Percentiles rank a stretch among this genome's conserved stretches.
Evolutionary conservation across 768 basidiomycete genomes (phyloP).

Genomic region (Rhodocollybia butyracea): DNA sequence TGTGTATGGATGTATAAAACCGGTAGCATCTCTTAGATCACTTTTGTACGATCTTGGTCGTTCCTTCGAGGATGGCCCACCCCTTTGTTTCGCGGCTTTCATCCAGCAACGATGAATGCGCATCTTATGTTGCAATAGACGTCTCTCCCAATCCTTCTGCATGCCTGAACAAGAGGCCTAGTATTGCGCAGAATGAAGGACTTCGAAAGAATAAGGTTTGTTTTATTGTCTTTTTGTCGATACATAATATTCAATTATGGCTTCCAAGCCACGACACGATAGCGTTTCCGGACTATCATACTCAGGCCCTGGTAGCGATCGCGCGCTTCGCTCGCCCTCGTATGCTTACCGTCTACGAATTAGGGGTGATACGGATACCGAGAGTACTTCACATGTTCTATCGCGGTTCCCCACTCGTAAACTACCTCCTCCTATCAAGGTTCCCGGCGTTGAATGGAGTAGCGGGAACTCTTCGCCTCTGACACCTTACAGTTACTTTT

Average conservation of each 20-base stretch:
- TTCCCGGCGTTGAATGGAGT: neutral
- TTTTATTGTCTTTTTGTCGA: conserved; percentile 2
- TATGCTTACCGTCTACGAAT: neutral
- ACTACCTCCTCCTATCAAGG: neutral
- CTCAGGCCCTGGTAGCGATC: neutral
- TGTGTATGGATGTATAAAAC: conserved; percentile 40
- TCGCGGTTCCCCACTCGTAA: conserved; percentile 3
- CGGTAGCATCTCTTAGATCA: conserved; percentile 11
- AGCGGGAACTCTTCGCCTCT: conserved; percentile 11
- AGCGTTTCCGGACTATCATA: neutral
- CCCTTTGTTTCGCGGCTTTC: neutral
- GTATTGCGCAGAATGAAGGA: too few relatives aligned
- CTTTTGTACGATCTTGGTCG: conserved; percentile 10
- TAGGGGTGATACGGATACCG: neutral
- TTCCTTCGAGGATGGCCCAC: neutral
- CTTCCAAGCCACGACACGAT: neutral
- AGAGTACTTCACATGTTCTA: neutral
- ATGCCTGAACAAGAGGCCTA: too few relatives aligned
- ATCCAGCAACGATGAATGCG: neutral
- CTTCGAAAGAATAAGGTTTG: conserved; percentile 5
- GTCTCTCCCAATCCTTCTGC: too few relatives aligned
- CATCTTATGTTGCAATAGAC: too few relatives aligned
- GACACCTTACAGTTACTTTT: conserved; percentile 18
- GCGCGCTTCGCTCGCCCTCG: neutral
- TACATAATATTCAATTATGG: neutral